A percentile compares a stretch with the other conserved stretches of the same genome.
Evolutionary conservation across 2,329 filamentous ascomycete genomes (phyloP).

Genomic region (Fusarium sp.): DNA sequence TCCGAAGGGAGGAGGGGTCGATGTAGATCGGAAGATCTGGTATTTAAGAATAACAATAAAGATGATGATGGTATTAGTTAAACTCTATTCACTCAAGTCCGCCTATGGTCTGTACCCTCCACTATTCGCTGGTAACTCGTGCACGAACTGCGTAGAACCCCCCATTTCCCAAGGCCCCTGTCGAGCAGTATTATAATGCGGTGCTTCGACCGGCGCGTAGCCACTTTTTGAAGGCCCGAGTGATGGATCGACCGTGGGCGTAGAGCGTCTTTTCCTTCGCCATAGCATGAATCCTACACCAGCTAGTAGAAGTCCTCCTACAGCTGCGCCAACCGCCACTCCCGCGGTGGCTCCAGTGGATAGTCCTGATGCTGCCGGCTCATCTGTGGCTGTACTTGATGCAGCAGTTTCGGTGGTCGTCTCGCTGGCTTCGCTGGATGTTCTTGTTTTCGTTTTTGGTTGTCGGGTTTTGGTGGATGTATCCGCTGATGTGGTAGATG

Average conservation of each 20-base stretch:
- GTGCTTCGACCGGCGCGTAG: background rate
- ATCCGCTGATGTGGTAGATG: background rate
- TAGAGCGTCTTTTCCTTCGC: background rate
- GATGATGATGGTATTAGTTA: background rate
- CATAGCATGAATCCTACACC: conserved; percentile 7
- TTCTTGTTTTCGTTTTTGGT: background rate
- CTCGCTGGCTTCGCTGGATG: background rate
- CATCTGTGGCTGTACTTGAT: accelerated
- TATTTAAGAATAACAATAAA: background rate
- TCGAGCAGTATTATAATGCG: background rate
- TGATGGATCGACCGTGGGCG: background rate
- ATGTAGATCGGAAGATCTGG: no score
- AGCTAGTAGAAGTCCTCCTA: background rate
- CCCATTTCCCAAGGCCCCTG: conserved; percentile 15
- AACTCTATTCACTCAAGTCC: background rate
- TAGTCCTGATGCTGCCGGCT: background rate
- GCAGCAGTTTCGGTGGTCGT: background rate
- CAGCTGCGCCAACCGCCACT: background rate
- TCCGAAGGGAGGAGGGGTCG: no score
- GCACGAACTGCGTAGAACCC: background rate
- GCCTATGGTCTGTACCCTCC: background rate
- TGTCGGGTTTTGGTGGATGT: background rate
- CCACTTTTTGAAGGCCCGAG: background rate
- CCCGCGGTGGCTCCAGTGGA: background rate
- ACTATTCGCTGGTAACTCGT: conserved; percentile 1